Percentiles rank a stretch among this genome's conserved stretches.
These are phyloP conservation scores for Solanum bukasovii DNA, from an alignment of 257 asterid genomes.

Conservation along the genomic window DNA sequence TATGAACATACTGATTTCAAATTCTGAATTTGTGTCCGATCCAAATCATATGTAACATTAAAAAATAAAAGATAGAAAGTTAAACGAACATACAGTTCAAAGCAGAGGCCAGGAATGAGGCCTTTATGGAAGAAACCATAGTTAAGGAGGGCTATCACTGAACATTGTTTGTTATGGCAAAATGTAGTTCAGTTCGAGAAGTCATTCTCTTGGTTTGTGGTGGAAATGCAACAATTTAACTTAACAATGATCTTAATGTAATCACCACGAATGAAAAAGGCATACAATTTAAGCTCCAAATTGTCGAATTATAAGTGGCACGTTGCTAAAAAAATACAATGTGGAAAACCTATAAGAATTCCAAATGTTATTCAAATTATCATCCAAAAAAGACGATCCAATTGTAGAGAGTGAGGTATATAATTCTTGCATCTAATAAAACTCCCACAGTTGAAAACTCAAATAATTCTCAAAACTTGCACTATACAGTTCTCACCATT, in stretches of 20 bases:
- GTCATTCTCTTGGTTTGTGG: slow-evolving; percentile 94
- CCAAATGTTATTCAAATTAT: too few species aligned
- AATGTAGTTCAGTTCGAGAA: slow-evolving; percentile 81
- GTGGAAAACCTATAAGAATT: too few species aligned
- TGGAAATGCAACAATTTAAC: slow-evolving; percentile 51
- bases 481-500: too few species aligned
- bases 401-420: too few species aligned
- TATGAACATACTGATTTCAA: neutral
- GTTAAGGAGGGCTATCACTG: slow-evolving; percentile 80
- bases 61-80: neutral
- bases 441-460: too few species aligned
- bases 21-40: neutral
- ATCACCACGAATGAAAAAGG: neutral
- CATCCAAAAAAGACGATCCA: too few species aligned
- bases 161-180: slow-evolving; percentile 78
- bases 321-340: neutral
- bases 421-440: too few species aligned
- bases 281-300: neutral
- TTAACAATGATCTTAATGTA: neutral
- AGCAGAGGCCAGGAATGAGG: slow-evolving; percentile 84
- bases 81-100: slow-evolving; percentile 69
- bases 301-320: neutral
- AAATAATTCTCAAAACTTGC: too few species aligned
- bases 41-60: neutral
- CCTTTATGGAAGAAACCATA: slow-evolving; percentile 90